These are phyloP conservation scores for Tricladium varicosporioides DNA, from an alignment of 2,329 filamentous ascomycete species.

Conservation along the genomic window DNA sequence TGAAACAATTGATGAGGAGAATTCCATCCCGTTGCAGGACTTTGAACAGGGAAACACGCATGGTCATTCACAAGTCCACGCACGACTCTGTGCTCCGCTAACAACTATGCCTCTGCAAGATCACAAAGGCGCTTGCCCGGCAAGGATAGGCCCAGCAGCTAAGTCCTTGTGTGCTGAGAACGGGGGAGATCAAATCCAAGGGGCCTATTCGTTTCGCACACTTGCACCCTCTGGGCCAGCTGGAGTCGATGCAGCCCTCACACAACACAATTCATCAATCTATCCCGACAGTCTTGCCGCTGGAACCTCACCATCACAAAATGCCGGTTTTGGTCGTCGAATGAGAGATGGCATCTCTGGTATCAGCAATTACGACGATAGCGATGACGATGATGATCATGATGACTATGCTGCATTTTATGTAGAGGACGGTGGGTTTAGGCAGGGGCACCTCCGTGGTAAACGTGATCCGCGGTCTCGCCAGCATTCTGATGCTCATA, in stretches of 20 bases:
- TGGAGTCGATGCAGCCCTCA: not conserved
- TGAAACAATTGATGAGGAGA: conserved; percentile 11
- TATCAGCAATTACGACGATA: not conserved
- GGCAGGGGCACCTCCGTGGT: too few species aligned
- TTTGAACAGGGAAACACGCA: conserved; percentile 1
- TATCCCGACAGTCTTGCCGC: not conserved
- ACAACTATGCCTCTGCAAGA: too few species aligned
- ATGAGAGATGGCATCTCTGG: not conserved
- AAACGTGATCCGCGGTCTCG: not conserved
- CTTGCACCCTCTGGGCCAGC: too few species aligned
- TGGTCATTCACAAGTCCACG: not conserved
- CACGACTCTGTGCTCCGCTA: too few species aligned
- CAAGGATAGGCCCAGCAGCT: too few species aligned
- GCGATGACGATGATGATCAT: too few species aligned
- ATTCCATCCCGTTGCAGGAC: conserved; percentile 24
- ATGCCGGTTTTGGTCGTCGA: not conserved
- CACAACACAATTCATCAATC: not conserved
- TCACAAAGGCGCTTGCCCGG: too few species aligned
- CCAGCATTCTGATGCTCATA: not conserved
- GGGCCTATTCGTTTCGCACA: too few species aligned
- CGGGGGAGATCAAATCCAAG: too few species aligned
- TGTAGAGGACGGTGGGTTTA: too few species aligned
- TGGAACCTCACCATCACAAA: not conserved
- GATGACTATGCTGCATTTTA: too few species aligned
- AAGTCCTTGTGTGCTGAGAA: too few species aligned